phyloP scores from a whole-genome alignment of 306 rosid genomes.

The Fragaria ananassa region DNA sequence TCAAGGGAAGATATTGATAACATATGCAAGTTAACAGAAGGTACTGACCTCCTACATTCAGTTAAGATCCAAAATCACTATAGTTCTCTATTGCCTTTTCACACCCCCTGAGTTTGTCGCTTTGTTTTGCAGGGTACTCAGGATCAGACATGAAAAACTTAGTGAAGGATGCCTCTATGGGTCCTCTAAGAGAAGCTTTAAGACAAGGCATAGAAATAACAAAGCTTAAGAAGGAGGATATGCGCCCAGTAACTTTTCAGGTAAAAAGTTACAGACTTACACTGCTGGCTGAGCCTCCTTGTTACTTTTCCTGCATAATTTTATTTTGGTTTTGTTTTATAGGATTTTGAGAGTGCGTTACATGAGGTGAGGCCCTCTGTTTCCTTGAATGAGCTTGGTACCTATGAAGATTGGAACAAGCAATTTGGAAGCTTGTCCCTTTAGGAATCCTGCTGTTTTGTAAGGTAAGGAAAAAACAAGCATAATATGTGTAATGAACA shows the following conservation, averaged over 20 bases:
- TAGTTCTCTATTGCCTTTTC: conserved; percentile 18
- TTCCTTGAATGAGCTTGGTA: conserved; percentile 61
- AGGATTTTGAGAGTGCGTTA: conserved; percentile 73
- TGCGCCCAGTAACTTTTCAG: conserved; percentile 71
- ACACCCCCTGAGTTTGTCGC: conserved; percentile 13
- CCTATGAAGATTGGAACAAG: conserved; percentile 76
- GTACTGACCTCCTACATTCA: conserved; percentile 33
- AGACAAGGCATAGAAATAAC: conserved; percentile 66
- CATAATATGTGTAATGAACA: neutral
- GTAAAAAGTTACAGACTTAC: conserved; percentile 31
- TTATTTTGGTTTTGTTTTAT: conserved; percentile 8
- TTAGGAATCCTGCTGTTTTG: conserved; percentile 17
- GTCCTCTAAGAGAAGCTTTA: conserved; percentile 90
- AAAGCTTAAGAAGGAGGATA: conserved; percentile 66
- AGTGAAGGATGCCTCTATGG: conserved; percentile 93
- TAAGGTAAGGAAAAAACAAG: neutral
- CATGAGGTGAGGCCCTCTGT: conserved; percentile 89
- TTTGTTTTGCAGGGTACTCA: conserved; percentile 63
- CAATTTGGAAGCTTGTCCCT: conserved; percentile 67
- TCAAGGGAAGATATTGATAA: conserved; percentile 54
- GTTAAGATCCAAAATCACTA: conserved; percentile 10
- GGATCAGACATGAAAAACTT: conserved; percentile 97
- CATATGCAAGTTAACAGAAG: conserved; percentile 71
- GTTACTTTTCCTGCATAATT: conserved; percentile 8
- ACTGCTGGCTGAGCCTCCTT: neutral